Percentiles rank a stretch among this genome's conserved stretches.
phyloP scores from a whole-genome alignment of 148 eudicot genomes.

The Pharnaceum exiguum region DNA sequence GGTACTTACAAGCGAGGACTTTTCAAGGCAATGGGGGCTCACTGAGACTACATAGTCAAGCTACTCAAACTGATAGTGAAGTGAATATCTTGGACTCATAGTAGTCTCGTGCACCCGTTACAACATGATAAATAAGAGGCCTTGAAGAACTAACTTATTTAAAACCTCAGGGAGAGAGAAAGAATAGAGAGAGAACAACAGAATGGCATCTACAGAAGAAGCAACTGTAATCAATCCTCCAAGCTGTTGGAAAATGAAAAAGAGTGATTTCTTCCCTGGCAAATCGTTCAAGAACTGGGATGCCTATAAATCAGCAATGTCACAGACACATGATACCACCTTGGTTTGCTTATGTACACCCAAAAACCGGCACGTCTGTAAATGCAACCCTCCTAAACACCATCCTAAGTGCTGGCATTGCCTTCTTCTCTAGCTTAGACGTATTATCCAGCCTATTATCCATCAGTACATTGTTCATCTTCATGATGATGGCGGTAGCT shows the following conservation, averaged over 20 bases:
- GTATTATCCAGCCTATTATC: constrained; percentile 43
- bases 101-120: too few species aligned
- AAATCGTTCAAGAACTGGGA: constrained; percentile 61
- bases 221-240: background rate
- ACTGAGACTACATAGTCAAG: too few species aligned
- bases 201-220: background rate
- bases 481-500: constrained; percentile 63
- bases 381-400: constrained; percentile 54
- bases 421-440: constrained; percentile 63
- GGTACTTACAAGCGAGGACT: too few species aligned
- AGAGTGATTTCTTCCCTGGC: constrained; percentile 65
- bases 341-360: constrained; percentile 50
- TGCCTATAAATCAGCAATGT: constrained; percentile 37
- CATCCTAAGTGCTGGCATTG: constrained; percentile 32
- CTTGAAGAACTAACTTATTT: too few species aligned
- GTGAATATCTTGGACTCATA: too few species aligned
- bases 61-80: too few species aligned
- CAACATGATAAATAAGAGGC: too few species aligned
- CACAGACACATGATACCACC: constrained; percentile 67
- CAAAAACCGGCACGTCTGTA: constrained; percentile 60
- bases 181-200: too few species aligned
- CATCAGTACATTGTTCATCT: constrained; percentile 56
- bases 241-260: constrained; percentile 29
- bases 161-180: too few species aligned
- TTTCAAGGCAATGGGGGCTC: too few species aligned